Evolutionary conservation across 148 eudicot genomes (phyloP), one percentile per base, ranked within the genome.

Genomic region (Mesembryanthemum crystallinum): DNA sequence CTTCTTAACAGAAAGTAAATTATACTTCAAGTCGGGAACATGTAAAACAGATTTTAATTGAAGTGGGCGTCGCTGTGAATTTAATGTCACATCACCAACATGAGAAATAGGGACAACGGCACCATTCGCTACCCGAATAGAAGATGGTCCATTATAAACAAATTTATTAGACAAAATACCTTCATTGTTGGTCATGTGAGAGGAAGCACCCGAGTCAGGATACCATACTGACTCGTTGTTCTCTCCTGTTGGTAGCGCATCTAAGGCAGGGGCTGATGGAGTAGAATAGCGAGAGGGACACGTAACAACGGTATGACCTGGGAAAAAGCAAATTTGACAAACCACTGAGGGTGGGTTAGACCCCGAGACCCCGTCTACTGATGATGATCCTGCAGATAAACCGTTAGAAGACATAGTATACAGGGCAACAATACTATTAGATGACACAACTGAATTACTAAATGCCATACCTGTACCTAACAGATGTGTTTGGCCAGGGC

Each of bases 141-240:
- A 21, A 33, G 35, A 4, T 21, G 32, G 62, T 2, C 64, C n/a
- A 35, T n/a, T 51, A 25, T 57, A 72, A 57, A 8, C 13, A 37
- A 29, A 6, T 72, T 72, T 72, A 57, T 15, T 30, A 58, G 64
- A 72, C 61, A 71, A 30, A 51, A 30, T 71, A 57, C 75, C 75
- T 33, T 57, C 64, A 5, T 23, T 55, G 5, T 39, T 59, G 7
- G 75, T 72, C 75, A 72, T 72, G 29, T 70, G 61, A 51, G 32
- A 70, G 32, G 60, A 47, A 3, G 61, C 61, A 70, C 60, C 73
- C 35, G 73, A 33, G 51, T 57, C 64, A 0, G 52, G 64, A 17
- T 72, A 57, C 75, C 33, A 72, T 3, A 25, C 18, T 2, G 61
- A 9, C 25, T 72, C 75, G 35, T 72, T 72, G 7, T 29, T 72